phyloP scores from a whole-genome alignment of 2,329 filamentous ascomycete genomes.

The Hypoxylon sp. region DNA sequence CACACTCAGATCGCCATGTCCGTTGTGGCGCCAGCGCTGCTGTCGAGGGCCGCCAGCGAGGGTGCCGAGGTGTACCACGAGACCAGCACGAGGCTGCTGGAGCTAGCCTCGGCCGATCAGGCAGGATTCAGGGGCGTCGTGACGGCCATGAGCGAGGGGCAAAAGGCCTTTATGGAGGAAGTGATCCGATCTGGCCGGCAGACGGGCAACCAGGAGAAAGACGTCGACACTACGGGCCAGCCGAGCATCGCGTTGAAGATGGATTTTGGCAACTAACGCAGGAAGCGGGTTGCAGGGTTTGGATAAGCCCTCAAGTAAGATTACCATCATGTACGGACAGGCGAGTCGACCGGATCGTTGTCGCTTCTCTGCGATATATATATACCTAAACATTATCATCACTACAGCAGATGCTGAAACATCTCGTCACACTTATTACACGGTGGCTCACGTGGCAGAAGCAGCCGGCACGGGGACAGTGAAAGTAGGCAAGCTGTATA shows the following conservation, averaged over 20 bases:
- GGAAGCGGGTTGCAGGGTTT: background rate
- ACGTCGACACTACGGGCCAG: slow-evolving; percentile 56
- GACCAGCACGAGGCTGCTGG: slow-evolving; percentile 78
- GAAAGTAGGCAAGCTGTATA: background rate
- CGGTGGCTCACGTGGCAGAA: background rate
- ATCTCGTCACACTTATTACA: background rate
- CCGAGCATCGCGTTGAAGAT: slow-evolving; percentile 95
- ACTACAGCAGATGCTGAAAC: background rate
- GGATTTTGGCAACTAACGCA: slow-evolving; percentile 73
- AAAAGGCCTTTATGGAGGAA: slow-evolving; percentile 81
- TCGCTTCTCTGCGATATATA: background rate
- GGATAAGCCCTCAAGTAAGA: background rate
- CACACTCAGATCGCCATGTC: slow-evolving; percentile 70
- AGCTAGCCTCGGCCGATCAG: slow-evolving; percentile 81
- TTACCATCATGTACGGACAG: background rate
- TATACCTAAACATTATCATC: background rate
- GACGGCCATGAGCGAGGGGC: slow-evolving; percentile 70
- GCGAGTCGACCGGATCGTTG: background rate
- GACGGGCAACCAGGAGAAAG: slow-evolving; percentile 51
- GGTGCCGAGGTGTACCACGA: slow-evolving; percentile 70
- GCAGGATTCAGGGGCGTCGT: slow-evolving; percentile 77
- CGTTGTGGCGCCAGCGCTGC: slow-evolving; percentile 77
- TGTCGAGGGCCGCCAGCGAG: slow-evolving; percentile 74
- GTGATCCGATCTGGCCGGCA: slow-evolving; percentile 74
- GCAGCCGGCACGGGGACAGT: background rate